These are phyloP conservation scores for Volvox africanus DNA, from an alignment of 139 green algal genomes.

Conservation along the genomic window DNA sequence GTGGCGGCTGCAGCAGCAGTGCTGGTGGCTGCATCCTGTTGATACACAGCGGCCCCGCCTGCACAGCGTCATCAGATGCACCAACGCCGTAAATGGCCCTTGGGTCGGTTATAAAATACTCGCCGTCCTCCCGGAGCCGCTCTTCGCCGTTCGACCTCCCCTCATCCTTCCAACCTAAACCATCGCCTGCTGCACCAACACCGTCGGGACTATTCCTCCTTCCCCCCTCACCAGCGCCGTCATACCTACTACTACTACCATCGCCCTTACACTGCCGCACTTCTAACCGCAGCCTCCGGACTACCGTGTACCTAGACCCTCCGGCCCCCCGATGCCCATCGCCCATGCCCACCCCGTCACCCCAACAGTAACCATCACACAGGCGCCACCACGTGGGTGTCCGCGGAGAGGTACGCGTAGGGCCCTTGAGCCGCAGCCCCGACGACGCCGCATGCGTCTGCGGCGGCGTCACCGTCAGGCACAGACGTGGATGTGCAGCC, in stretches of 20 bases:
- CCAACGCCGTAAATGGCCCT: too few species aligned
- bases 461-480: not conserved
- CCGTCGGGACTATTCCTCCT: not conserved
- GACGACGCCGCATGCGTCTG: not conserved
- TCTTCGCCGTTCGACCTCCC: not conserved
- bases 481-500: not conserved
- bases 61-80: too few species aligned
- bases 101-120: not conserved
- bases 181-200: not conserved
- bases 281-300: not conserved
- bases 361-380: not conserved
- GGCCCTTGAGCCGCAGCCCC: not conserved
- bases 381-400: not conserved
- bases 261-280: not conserved
- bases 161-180: not conserved
- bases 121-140: not conserved
- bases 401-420: not conserved
- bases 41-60: too few species aligned
- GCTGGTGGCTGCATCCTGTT: too few species aligned
- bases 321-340: not conserved
- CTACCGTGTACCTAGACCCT: not conserved
- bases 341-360: not conserved
- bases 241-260: not conserved
- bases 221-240: not conserved
- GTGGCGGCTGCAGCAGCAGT: not conserved